A percentile compares a stretch with the other conserved stretches of the same genome.
These are phyloP conservation scores for Trichoderma arundinaceum DNA, from an alignment of 2,329 filamentous ascomycete genomes.

Conservation along the genomic window DNA sequence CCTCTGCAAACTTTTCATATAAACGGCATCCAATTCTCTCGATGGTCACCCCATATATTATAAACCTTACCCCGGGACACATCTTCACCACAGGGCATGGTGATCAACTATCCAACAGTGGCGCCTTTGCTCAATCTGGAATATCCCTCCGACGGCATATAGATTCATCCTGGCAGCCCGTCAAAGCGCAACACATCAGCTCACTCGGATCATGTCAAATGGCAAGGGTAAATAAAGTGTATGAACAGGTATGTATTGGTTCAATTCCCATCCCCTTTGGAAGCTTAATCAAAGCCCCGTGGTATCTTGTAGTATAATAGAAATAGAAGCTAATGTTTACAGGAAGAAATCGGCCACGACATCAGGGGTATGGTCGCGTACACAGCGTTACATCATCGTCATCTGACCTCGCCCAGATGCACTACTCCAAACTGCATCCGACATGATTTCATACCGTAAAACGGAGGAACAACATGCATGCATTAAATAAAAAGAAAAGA, in stretches of 20 bases:
- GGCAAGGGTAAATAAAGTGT: not conserved
- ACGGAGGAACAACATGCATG: conserved; percentile 17
- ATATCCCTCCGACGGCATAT: not conserved
- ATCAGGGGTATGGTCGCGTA: conserved; percentile 26
- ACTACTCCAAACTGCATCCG: conserved; percentile 7
- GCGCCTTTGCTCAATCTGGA: no score
- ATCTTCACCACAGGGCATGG: no score
- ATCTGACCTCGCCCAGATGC: not conserved
- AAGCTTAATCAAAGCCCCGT: conserved; percentile 7
- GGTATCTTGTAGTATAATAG: conserved; percentile 32
- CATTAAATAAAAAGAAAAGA: not conserved
- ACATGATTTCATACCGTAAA: conserved; percentile 10
- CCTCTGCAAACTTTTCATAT: no score
- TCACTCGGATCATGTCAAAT: not conserved
- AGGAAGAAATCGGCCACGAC: conserved; percentile 29
- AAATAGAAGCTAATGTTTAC: conserved; percentile 31
- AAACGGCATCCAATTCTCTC: no score
- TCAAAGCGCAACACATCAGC: not conserved
- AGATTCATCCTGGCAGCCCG: not conserved
- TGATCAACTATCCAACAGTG: no score
- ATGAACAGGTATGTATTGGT: conserved; percentile 20
- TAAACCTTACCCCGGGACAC: no score
- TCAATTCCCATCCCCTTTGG: conserved; percentile 16
- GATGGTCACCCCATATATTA: no score
- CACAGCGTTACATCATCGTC: conserved; percentile 25